phyloP scores from a whole-genome alignment of 2,329 filamentous ascomycete genomes.

The Akanthomyces muscarius region DNA sequence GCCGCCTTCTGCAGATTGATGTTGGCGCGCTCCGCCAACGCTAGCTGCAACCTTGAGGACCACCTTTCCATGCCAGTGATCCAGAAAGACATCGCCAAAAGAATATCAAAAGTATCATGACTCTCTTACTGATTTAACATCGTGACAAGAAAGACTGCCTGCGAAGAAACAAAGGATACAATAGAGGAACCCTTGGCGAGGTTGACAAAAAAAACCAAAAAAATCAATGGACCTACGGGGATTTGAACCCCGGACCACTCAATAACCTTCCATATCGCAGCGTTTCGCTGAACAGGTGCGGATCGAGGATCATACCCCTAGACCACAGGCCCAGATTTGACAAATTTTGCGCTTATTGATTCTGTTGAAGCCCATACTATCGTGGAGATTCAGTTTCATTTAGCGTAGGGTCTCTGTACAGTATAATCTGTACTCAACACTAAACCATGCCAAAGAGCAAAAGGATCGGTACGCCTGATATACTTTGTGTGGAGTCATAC shows the following conservation, averaged over 20 bases:
- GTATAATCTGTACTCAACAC: too few species aligned
- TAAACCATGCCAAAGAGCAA: too few species aligned
- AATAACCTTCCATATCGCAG: neutral
- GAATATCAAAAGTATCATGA: too few species aligned
- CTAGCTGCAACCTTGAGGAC: neutral
- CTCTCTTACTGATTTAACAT: too few species aligned
- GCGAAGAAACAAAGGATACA: neutral
- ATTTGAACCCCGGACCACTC: slow-evolving; percentile 15
- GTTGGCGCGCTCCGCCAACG: slow-evolving; percentile 16
- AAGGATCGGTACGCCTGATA: too few species aligned
- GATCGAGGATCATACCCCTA: slow-evolving; percentile 15
- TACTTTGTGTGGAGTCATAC: too few species aligned
- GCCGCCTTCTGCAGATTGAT: slow-evolving; percentile 2
- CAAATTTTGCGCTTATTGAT: neutral
- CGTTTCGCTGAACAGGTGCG: neutral
- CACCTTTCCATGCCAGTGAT: neutral
- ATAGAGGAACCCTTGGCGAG: neutral
- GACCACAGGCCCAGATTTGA: slow-evolving; percentile 11
- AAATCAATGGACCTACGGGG: slow-evolving; percentile 10
- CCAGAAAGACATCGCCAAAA: neutral
- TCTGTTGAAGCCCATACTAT: neutral
- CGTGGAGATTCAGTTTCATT: too few species aligned
- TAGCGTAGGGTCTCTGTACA: too few species aligned
- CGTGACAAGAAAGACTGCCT: too few species aligned
- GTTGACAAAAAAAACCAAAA: neutral